Conservation (phyloP, 140 eudicot genomes). For the Stevia rebaudiana region DNA sequence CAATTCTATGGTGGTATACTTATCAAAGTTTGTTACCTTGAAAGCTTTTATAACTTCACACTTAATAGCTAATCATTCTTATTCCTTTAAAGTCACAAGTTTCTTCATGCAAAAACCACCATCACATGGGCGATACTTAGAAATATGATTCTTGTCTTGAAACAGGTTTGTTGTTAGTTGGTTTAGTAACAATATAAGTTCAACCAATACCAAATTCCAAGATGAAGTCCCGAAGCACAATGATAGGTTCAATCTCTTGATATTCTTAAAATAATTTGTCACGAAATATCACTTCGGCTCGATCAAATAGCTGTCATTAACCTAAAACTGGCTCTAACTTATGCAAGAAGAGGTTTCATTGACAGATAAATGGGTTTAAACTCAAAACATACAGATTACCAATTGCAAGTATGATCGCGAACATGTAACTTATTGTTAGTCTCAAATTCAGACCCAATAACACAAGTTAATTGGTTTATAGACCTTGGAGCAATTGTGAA, state of each 20-base stretch:
- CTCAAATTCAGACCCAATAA: neutral
- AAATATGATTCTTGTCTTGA: neutral
- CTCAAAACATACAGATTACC: neutral
- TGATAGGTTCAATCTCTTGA: no score
- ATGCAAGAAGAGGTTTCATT: neutral
- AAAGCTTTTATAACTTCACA: slow-evolving; percentile 35
- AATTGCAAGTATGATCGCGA: neutral
- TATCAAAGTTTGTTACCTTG: slow-evolving; percentile 24
- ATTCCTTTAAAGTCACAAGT: neutral
- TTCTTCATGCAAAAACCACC: neutral
- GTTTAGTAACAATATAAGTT: neutral
- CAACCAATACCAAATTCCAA: no score
- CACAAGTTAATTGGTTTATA: neutral
- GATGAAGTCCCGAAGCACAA: no score
- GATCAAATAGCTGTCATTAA: neutral
- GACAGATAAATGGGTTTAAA: neutral
- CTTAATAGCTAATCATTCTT: neutral
- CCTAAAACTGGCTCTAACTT: neutral
- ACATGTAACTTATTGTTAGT: neutral
- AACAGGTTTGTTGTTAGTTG: neutral
- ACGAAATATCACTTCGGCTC: no score
- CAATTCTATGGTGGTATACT: slow-evolving; percentile 29
- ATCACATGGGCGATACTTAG: neutral
- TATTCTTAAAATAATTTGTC: no score
- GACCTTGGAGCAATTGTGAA: no score